phyloP scores from a whole-genome alignment of 2,329 filamentous ascomycete species.

The Sarocladium strictum region DNA sequence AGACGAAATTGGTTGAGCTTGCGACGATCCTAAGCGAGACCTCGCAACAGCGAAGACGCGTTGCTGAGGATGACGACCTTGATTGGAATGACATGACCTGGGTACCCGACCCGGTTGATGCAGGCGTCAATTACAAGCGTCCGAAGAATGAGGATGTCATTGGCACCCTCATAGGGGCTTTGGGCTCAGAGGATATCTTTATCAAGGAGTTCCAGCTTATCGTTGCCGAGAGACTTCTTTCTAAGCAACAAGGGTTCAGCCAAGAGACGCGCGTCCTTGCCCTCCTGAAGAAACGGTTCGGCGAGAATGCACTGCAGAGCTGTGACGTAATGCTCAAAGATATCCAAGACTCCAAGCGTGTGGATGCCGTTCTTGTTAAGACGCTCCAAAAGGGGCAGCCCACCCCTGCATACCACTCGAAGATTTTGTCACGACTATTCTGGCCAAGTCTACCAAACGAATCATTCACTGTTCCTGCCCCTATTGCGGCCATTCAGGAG shows the following conservation, averaged over 20 bases:
- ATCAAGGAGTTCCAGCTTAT: conserved; percentile 90
- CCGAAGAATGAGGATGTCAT: conserved; percentile 88
- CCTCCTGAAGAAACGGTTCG: conserved; percentile 82
- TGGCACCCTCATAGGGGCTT: conserved; percentile 79
- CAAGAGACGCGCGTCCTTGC: conserved; percentile 80
- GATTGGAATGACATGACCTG: conserved; percentile 92
- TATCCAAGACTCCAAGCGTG: conserved; percentile 72
- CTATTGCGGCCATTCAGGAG: conserved; percentile 55
- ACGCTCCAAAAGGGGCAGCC: conserved; percentile 10
- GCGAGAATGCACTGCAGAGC: conserved; percentile 77
- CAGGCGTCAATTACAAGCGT: conserved; percentile 84
- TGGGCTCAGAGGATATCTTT: conserved; percentile 85
- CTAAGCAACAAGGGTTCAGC: conserved; percentile 61
- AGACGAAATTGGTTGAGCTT: conserved; percentile 57
- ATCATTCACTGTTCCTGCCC: conserved; percentile 56
- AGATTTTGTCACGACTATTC: conserved; percentile 86
- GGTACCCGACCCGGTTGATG: conserved; percentile 89
- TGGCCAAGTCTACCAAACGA: conserved; percentile 80
- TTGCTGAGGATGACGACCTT: conserved; percentile 61
- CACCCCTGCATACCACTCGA: conserved; percentile 56
- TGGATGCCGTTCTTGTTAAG: conserved; percentile 62
- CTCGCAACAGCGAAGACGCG: conserved; percentile 44
- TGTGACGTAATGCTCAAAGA: conserved; percentile 98
- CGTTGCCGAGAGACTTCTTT: conserved; percentile 74
- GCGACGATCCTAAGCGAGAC: conserved; percentile 60